Evolutionary conservation across 2,329 filamentous ascomycete species (phyloP).

Genomic region (Stromatinia cepivora): DNA sequence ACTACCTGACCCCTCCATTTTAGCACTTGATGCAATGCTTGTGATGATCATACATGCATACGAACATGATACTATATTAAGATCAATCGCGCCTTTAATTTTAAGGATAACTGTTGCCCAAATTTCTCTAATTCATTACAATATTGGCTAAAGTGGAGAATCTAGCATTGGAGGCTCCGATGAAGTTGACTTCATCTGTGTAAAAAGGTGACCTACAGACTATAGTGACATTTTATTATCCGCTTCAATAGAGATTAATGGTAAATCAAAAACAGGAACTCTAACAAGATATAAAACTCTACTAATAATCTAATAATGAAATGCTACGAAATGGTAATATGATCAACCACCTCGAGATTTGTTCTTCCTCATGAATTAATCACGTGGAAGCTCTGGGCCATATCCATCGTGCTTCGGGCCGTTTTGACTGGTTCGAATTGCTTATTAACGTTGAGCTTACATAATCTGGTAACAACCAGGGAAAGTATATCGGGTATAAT

Average conservation of each 20-base stretch:
- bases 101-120: neutral
- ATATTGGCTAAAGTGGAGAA: neutral
- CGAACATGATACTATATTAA: neutral
- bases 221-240: neutral
- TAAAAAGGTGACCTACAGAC: neutral
- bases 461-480: neutral
- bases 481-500: no score
- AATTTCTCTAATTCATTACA: neutral
- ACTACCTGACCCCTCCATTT: neutral
- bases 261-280: neutral
- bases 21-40: neutral
- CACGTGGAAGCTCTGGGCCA: conserved; percentile 5
- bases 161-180: neutral
- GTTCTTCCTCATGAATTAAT: neutral
- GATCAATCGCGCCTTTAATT: neutral
- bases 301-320: no score
- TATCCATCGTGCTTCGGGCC: neutral
- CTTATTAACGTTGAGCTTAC: neutral
- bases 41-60: neutral
- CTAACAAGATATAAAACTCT: neutral
- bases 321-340: no score
- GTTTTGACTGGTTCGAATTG: conserved; percentile 1
- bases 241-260: neutral
- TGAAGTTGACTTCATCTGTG: neutral
- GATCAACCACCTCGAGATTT: no score